Evolutionary conservation across 345 rosid species (phyloP).

Genomic region (Syzygium grande): DNA sequence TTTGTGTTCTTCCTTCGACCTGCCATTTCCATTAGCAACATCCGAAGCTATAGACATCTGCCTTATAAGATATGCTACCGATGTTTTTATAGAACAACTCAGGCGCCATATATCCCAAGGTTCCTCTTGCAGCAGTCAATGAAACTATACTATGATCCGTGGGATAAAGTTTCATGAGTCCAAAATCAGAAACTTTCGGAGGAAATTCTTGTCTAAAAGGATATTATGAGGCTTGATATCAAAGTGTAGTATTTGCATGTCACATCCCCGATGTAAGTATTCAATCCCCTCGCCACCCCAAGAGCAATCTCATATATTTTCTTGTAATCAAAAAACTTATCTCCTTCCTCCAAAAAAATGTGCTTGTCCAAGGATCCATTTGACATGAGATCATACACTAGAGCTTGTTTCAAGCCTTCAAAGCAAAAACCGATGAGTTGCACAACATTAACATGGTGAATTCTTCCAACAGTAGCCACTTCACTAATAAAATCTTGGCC

Average conservation of each 20-base stretch:
- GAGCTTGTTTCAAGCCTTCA: background rate
- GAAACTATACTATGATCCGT: no score
- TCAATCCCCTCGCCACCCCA: background rate
- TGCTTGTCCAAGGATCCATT: background rate
- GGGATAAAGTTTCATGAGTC: background rate
- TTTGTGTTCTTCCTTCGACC: no score
- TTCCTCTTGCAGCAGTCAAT: no score
- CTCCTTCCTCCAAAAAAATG: background rate
- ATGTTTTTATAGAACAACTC: background rate
- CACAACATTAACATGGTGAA: background rate
- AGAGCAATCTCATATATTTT: background rate
- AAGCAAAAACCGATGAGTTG: background rate
- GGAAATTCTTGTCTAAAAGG: background rate
- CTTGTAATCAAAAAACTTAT: background rate
- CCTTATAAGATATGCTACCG: background rate
- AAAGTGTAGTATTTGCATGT: background rate
- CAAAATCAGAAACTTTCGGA: background rate
- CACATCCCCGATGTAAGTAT: background rate
- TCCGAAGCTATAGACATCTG: background rate
- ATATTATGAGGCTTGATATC: background rate
- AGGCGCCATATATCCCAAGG: background rate
- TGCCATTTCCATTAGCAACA: no score
- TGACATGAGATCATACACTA: background rate
- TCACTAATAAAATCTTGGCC: background rate
- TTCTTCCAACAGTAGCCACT: background rate